phyloP scores from a whole-genome alignment of 2,329 filamentous ascomycete genomes.

The Fonsecaea multimorphosa region DNA sequence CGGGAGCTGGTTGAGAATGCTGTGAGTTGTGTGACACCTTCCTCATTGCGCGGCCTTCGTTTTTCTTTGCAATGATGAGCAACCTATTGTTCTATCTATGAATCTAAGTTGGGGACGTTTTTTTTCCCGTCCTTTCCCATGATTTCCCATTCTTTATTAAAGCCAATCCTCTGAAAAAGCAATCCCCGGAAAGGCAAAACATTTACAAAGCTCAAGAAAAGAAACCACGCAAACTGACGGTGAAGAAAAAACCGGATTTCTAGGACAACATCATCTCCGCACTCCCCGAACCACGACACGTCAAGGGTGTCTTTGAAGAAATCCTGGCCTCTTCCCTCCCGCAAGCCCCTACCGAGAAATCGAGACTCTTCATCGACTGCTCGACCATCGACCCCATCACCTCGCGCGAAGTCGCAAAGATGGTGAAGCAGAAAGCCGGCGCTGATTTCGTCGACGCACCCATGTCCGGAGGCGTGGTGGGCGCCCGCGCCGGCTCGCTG shows the following conservation, averaged over 20 bases:
- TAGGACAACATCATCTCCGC: constrained; percentile 88
- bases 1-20: constrained; percentile 70
- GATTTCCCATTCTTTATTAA: constrained; percentile 65
- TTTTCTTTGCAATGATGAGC: constrained; percentile 57
- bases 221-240: no score
- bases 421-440: constrained; percentile 60
- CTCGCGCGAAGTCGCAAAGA: constrained; percentile 76
- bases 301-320: constrained; percentile 78
- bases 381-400: constrained; percentile 94
- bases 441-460: constrained; percentile 88
- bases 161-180: constrained; percentile 74
- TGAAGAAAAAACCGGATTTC: no score
- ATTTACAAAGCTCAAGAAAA: no score
- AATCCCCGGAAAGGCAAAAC: no score
- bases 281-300: constrained; percentile 86
- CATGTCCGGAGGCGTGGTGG: constrained; percentile 95
- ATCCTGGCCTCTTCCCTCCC: constrained; percentile 70
- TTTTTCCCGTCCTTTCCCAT: constrained; percentile 56
- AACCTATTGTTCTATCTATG: constrained; percentile 62
- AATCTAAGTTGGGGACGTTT: constrained; percentile 74
- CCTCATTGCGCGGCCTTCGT: not conserved
- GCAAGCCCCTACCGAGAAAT: constrained; percentile 55
- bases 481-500: constrained; percentile 82
- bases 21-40: constrained; percentile 56
- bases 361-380: constrained; percentile 89